Evolutionary conservation across 2,329 filamentous ascomycete species (phyloP).

Genomic region (Pezicula rhizophila): DNA sequence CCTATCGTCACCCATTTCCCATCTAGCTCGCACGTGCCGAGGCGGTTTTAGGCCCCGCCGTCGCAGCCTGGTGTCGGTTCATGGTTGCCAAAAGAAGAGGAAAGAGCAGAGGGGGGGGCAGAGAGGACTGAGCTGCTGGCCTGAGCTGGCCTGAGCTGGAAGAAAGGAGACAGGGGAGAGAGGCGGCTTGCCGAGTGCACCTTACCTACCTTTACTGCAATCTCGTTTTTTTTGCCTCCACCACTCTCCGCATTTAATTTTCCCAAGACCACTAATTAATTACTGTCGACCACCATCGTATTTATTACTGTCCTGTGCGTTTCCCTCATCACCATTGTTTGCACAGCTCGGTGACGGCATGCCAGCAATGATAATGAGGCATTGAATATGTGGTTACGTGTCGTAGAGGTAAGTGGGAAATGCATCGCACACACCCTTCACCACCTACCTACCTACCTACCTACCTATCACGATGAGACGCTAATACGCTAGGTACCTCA

Average conservation of each 20-base stretch:
- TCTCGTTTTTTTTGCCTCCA: not conserved
- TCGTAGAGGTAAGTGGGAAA: slow-evolving; percentile 30
- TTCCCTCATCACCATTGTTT: not conserved
- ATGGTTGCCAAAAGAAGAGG: too few relatives aligned
- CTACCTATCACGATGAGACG: not conserved
- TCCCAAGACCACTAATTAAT: not conserved
- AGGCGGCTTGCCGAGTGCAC: too few relatives aligned
- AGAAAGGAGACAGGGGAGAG: too few relatives aligned
- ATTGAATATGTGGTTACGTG: slow-evolving; percentile 29
- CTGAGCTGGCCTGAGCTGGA: too few relatives aligned
- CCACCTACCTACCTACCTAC: slow-evolving; percentile 4
- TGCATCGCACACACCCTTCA: not conserved
- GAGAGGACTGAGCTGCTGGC: too few relatives aligned
- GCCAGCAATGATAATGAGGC: slow-evolving; percentile 5
- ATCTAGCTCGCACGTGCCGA: too few relatives aligned
- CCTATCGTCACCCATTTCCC: too few relatives aligned
- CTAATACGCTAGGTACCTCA: not conserved
- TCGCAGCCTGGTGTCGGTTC: too few relatives aligned
- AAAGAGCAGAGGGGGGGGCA: too few relatives aligned
- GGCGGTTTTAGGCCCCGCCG: too few relatives aligned
- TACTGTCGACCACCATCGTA: too few relatives aligned
- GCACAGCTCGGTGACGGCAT: not conserved
- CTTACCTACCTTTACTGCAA: not conserved
- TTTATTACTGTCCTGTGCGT: too few relatives aligned
- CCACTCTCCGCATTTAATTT: not conserved